Evolutionary conservation across 78 protist genomes (phyloP).

Genomic region (Emiliania huxleyi): DNA sequence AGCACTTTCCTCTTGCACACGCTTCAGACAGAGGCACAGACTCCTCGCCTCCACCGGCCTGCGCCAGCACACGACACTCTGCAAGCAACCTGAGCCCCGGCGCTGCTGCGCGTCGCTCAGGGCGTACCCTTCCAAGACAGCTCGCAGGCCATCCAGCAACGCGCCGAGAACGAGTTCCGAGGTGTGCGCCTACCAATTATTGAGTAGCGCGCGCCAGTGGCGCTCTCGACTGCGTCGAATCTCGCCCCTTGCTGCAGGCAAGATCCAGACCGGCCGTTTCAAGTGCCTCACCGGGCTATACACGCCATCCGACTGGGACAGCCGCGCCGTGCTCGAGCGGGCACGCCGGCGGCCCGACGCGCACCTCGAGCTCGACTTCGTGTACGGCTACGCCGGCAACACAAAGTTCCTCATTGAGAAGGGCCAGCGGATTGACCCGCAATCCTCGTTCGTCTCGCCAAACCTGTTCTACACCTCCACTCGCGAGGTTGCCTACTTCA

Average conservation of each 20-base stretch:
- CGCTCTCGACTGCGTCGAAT: too few relatives aligned
- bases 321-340: neutral
- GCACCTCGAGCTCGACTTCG: neutral
- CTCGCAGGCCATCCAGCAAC: neutral
- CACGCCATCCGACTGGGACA: neutral
- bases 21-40: too few relatives aligned
- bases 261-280: neutral
- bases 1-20: too few relatives aligned
- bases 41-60: too few relatives aligned
- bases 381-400: neutral
- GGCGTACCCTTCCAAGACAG: neutral
- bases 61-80: too few relatives aligned
- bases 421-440: neutral
- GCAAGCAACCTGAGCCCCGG: too few relatives aligned
- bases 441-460: neutral
- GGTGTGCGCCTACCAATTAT: too few relatives aligned
- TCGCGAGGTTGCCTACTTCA: neutral
- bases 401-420: too few relatives aligned
- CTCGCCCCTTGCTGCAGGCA: too few relatives aligned
- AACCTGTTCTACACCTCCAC: neutral
- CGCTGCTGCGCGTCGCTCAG: too few relatives aligned
- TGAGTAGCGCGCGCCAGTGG: too few relatives aligned
- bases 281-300: neutral
- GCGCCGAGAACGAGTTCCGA: neutral
- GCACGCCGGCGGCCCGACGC: neutral